Base-by-base conservation (phyloP, 2,329 filamentous ascomycete genomes). In the Pseudophaeomoniella oleicola region DNA sequence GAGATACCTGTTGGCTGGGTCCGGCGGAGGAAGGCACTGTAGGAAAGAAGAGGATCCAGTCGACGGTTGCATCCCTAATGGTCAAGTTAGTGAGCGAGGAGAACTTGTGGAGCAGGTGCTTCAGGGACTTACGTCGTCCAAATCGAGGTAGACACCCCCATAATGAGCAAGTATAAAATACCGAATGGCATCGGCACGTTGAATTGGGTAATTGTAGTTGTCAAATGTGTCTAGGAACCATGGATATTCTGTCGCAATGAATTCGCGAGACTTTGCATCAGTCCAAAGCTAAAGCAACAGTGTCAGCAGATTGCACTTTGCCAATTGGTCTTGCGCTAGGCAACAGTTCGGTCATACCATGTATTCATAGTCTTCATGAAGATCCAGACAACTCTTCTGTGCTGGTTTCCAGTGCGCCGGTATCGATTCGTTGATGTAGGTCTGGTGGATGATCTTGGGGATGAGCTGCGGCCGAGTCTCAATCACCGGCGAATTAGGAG, bases 121-220 rank as follows among this genome's bases (percentile, higher is more conserved):
- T 12, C 9, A 11, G 27, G 37, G 22, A 53, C 69, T 32, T 55
- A 72, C 70, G 55, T 77, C 76, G 55, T 90, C 82, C 34, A 88
- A 60, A 50, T 90, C 82, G 46, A 88, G 75, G 56, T 88, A 88
- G 38, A 85, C 76, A 30, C 83, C 83, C 38, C 83, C 83, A 52
- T 74, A 87, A 56, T 83, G 73, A 37, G 76, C 69, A 19, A 90
- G 66, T 14, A 86, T 67, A 52, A 88, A 87, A 60, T 88, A 88
- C 35, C 82, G 72, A 48, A 88, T 81, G 4, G 80, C 67, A 51
- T 88, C 82, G 38, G 81, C 79, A 42, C 81, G 72, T 58, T 87
- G 79, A 44, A 88, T 85, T 10, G 78, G 75, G 54, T 78, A 82
- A 19, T 64, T 67, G 58, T 87, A 88, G 49, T 67, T 68, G 50